These are phyloP conservation scores for Kodamaea ohmeri DNA, from an alignment of 1,139 yeast species.

Conservation along the genomic window DNA sequence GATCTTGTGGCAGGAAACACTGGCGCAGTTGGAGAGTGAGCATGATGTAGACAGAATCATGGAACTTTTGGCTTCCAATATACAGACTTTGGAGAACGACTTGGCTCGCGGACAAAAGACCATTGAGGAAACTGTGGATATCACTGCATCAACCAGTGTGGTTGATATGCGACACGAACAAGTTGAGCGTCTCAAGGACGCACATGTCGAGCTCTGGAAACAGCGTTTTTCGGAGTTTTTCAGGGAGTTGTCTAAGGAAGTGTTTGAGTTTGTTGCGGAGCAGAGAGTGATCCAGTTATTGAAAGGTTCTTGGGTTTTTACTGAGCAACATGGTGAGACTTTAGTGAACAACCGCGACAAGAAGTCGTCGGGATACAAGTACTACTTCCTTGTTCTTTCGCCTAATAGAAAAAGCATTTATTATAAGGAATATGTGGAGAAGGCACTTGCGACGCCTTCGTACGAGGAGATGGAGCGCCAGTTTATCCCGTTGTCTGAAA, in stretches of 20 bases:
- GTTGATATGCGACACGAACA: slow-evolving; percentile 57
- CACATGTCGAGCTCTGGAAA: slow-evolving; percentile 34
- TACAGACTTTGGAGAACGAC: slow-evolving; percentile 31
- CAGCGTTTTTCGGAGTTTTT: slow-evolving; percentile 47
- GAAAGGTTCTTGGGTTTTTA: slow-evolving; percentile 82
- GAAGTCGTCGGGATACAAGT: slow-evolving; percentile 26
- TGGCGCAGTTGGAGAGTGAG: slow-evolving; percentile 44
- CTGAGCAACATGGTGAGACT: slow-evolving; percentile 56
- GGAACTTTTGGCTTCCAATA: slow-evolving; percentile 35
- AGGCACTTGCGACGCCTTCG: slow-evolving; percentile 50
- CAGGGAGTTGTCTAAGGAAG: slow-evolving; percentile 53
- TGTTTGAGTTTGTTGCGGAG: slow-evolving; percentile 71
- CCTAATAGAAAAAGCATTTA: slow-evolving; percentile 67
- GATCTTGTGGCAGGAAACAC: slow-evolving; percentile 67
- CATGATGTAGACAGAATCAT: slow-evolving; percentile 50
- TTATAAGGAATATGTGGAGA: slow-evolving; percentile 56
- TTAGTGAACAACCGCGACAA: slow-evolving; percentile 28
- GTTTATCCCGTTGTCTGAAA: slow-evolving; percentile 32
- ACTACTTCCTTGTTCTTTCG: slow-evolving; percentile 62
- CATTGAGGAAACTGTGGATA: slow-evolving; percentile 45
- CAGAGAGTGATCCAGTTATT: slow-evolving; percentile 71
- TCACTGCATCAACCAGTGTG: slow-evolving; percentile 44
- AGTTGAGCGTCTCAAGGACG: slow-evolving; percentile 40
- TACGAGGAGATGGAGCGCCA: slow-evolving; percentile 50
- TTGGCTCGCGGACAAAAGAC: slow-evolving; percentile 23